These are phyloP conservation scores for Geoglossum cookeanum DNA, from an alignment of 2,329 filamentous ascomycete species.

Conservation along the genomic window DNA sequence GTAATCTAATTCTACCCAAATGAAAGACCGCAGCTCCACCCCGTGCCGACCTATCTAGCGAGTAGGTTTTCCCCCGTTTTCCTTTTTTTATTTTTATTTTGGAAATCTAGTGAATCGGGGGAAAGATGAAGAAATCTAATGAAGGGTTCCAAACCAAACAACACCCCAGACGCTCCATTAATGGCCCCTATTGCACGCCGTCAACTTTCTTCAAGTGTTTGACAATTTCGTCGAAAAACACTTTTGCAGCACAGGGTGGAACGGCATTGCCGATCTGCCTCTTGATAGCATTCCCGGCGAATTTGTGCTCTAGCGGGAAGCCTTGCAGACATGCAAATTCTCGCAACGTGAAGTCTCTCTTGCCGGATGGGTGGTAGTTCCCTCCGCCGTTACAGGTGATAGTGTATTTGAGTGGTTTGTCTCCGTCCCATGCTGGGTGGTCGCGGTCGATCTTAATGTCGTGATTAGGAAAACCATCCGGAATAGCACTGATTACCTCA, in stretches of 20 bases:
- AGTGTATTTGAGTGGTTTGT: conserved; percentile 31
- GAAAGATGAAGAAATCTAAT: too few species aligned
- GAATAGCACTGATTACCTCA: conserved; percentile 19
- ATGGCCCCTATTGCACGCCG: background rate
- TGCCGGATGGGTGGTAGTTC: conserved; percentile 44
- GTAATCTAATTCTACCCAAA: too few species aligned
- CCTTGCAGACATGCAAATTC: conserved; percentile 53
- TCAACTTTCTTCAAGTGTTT: conserved; percentile 15
- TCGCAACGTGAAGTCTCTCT: conserved; percentile 41
- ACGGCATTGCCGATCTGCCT: conserved; percentile 67
- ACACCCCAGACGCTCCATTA: background rate
- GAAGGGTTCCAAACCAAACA: too few species aligned
- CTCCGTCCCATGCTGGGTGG: conserved; percentile 25
- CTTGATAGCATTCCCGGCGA: conserved; percentile 27
- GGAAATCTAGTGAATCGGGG: too few species aligned
- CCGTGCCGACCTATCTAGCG: too few species aligned
- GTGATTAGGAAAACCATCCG: conserved; percentile 19
- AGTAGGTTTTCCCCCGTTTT: too few species aligned
- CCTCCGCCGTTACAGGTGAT: conserved; percentile 45
- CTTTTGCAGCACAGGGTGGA: conserved; percentile 32
- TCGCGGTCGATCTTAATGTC: conserved; percentile 17
- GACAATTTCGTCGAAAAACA: conserved; percentile 21
- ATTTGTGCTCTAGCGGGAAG: conserved; percentile 43
- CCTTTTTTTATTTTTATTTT: too few species aligned
- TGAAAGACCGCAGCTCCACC: too few species aligned